These are phyloP conservation scores for Lycium barbarum DNA, from an alignment of 257 asterid species.

Conservation along the genomic window DNA sequence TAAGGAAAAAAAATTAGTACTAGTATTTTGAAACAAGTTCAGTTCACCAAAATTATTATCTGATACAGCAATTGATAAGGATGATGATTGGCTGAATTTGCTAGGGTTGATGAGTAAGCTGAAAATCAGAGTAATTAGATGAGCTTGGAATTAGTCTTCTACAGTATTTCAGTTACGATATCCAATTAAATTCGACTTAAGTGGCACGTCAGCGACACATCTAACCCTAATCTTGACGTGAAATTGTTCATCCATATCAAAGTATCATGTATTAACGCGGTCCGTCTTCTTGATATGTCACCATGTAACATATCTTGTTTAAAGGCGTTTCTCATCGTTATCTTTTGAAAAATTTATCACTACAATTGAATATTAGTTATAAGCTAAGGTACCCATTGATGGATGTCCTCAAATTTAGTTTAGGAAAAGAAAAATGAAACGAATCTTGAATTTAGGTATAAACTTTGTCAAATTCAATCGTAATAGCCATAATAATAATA, in stretches of 20 bases:
- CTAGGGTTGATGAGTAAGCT: constrained; percentile 39
- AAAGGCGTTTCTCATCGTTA: not conserved
- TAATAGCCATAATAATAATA: not conserved
- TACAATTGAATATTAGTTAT: not conserved
- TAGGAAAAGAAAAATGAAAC: not conserved
- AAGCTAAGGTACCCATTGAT: not conserved
- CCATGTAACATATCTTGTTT: not conserved
- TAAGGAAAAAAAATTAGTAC: no score
- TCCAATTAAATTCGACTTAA: not conserved
- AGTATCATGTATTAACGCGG: not conserved
- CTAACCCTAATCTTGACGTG: not conserved
- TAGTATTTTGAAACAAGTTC: not conserved
- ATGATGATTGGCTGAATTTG: constrained; percentile 40
- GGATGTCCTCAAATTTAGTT: not conserved
- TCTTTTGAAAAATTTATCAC: not conserved
- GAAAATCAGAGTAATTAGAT: not conserved
- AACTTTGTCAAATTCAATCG: not conserved
- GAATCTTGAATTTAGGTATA: not conserved
- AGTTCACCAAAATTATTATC: not conserved
- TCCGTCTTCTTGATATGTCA: not conserved
- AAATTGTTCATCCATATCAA: constrained; percentile 9
- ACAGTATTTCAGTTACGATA: not conserved
- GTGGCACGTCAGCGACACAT: constrained; percentile 8
- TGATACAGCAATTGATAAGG: constrained; percentile 28
- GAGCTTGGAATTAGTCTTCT: constrained; percentile 24